Evolutionary conservation across 2,329 filamentous ascomycete species (phyloP).

Genomic region (Talaromyces atroroseus): DNA sequence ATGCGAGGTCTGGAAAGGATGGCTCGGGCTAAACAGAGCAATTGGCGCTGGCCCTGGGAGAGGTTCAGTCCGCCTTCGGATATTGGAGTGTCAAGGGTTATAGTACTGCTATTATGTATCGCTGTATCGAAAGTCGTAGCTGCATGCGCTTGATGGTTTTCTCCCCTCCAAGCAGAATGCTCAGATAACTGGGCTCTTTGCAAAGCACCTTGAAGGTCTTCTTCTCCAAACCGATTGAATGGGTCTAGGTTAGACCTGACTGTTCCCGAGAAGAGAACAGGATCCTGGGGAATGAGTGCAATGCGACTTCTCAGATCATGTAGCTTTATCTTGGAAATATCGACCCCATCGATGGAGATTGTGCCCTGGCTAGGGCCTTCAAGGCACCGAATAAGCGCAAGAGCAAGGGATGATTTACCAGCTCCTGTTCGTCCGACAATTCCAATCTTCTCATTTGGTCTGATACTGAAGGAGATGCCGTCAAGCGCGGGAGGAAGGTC

Average conservation of each 20-base stretch:
- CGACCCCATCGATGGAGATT: slow-evolving; percentile 6
- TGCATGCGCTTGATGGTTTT: neutral
- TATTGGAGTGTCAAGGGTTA: slow-evolving; percentile 31
- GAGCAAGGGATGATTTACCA: slow-evolving; percentile 16
- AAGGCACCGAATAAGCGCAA: slow-evolving; percentile 11
- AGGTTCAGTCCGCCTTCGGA: slow-evolving; percentile 62
- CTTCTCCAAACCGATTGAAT: neutral
- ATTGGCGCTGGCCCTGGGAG: slow-evolving; percentile 67
- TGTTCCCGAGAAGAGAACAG: slow-evolving; percentile 5
- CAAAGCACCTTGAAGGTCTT: neutral
- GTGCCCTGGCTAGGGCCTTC: neutral
- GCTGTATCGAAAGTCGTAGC: neutral
- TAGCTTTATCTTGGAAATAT: slow-evolving; percentile 3
- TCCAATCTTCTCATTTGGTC: neutral
- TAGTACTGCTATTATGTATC: neutral
- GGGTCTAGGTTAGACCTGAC: slow-evolving; percentile 7
- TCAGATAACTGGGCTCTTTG: neutral
- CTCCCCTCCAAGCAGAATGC: neutral
- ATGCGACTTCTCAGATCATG: slow-evolving; percentile 1
- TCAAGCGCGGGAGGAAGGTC: slow-evolving; percentile 6
- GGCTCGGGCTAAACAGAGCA: slow-evolving; percentile 65
- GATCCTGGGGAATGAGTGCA: slow-evolving; percentile 4
- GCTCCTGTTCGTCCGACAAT: slow-evolving; percentile 16
- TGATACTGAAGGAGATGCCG: neutral
- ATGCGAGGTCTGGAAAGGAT: slow-evolving; percentile 65